A percentile compares a stretch with the other conserved stretches of the same genome.
Evolutionary conservation across 2,329 filamentous ascomycete species (phyloP).

Genomic region (Ophiosphaerella korrae): DNA sequence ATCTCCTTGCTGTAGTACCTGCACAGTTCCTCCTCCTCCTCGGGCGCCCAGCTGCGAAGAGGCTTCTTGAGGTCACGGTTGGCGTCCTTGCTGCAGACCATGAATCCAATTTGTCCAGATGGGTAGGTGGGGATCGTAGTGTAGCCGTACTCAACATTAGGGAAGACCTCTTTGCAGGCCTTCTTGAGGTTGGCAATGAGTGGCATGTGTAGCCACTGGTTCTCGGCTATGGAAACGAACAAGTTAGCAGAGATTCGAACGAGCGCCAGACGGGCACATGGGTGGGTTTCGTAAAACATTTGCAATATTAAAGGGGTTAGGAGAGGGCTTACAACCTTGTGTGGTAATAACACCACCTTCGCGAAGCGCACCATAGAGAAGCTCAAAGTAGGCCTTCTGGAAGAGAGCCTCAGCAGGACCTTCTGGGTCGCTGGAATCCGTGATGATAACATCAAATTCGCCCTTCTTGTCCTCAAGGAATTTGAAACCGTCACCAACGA

Average conservation of each 20-base stretch:
- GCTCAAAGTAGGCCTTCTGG: conserved; percentile 98
- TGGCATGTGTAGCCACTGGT: conserved; percentile 97
- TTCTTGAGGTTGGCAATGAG: conserved; percentile 96
- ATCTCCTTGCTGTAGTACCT: conserved; percentile 97
- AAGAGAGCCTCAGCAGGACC: conserved; percentile 95
- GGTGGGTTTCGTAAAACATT: conserved; percentile 16
- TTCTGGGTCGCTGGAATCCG: conserved; percentile 96
- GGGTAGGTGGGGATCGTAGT: conserved; percentile 99
- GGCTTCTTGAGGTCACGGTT: conserved; percentile 83
- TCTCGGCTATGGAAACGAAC: conserved; percentile 72
- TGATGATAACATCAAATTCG: conserved; percentile 99
- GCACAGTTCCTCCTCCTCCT: conserved; percentile 93
- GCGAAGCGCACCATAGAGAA: conserved; percentile 84
- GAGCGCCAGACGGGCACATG: conserved; percentile 23
- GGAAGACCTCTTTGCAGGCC: conserved; percentile 95
- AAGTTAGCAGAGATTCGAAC: conserved; percentile 31
- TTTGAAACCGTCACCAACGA: conserved; percentile 98
- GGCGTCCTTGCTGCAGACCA: conserved; percentile 98
- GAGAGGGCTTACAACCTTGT: conserved; percentile 97
- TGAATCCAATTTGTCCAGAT: conserved; percentile 98
- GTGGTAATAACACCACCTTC: conserved; percentile 98
- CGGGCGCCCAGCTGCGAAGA: conserved; percentile 76
- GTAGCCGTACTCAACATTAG: conserved; percentile 96
- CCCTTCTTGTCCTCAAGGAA: conserved; percentile 97
- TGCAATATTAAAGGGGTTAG: conserved; percentile 35